phyloP scores from a whole-genome alignment of 148 eudicot genomes.

The Fagopyrum homotropicum region DNA sequence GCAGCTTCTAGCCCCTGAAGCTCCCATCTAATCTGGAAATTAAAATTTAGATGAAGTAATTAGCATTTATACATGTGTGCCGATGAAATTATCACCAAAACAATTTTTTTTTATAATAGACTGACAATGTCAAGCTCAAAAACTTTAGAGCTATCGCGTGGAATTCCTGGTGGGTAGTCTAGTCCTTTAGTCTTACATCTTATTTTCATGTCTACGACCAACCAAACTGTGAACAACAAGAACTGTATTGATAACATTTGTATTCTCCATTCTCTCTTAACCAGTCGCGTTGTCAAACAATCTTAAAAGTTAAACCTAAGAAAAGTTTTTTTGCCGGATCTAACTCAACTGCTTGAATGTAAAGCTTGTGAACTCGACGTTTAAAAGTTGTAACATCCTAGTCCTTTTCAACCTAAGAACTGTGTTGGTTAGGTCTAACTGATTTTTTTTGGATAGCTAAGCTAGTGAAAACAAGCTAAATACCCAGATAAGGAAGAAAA shows the following conservation, averaged over 20 bases:
- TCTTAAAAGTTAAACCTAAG: neutral
- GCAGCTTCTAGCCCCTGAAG: constrained; percentile 68
- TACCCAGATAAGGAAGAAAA: too few species aligned
- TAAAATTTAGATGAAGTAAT: neutral
- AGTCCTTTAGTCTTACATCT: constrained; percentile 52
- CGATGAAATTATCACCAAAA: neutral
- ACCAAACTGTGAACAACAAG: constrained; percentile 51
- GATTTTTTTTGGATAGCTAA: neutral
- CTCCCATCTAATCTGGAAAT: constrained; percentile 71
- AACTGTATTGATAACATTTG: constrained; percentile 82
- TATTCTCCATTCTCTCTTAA: constrained; percentile 88
- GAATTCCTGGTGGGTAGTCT: constrained; percentile 69
- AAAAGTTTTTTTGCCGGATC: too few species aligned
- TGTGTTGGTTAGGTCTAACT: neutral
- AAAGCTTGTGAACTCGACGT: neutral
- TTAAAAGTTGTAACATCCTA: neutral
- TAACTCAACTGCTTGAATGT: too few species aligned
- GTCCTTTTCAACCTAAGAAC: neutral
- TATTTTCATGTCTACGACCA: constrained; percentile 78
- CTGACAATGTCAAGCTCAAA: constrained; percentile 84
- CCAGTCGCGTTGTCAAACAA: neutral
- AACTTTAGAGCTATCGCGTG: constrained; percentile 51
- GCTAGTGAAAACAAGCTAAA: neutral
- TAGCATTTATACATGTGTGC: neutral
- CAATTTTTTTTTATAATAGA: neutral